Percentiles rank a stretch among this genome's conserved stretches.
Evolutionary conservation across 768 basidiomycete species (phyloP).

Genomic region (Podaxis pistillaris): DNA sequence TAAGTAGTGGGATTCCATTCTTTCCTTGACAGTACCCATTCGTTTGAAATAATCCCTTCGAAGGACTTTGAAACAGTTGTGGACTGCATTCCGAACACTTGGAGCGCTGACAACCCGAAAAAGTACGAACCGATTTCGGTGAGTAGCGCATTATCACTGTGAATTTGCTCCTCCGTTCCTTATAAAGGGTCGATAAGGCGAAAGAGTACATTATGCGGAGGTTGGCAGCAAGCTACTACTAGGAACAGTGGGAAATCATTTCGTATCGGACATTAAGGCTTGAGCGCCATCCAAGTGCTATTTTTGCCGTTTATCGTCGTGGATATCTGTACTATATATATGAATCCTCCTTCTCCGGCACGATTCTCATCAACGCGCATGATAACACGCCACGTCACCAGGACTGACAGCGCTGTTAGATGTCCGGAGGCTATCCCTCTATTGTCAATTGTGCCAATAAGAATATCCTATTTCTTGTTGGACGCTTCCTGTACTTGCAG

Average conservation of each 20-base stretch:
- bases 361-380: too few species aligned
- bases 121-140: conserved; percentile 48
- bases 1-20: conserved; percentile 17
- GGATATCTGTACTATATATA: too few species aligned
- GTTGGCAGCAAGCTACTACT: conserved; percentile 25
- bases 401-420: too few species aligned
- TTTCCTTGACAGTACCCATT: not conserved
- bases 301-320: too few species aligned
- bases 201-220: conserved; percentile 38
- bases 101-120: conserved; percentile 43
- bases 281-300: not conserved
- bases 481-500: too few species aligned
- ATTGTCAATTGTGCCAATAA: too few species aligned
- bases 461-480: too few species aligned
- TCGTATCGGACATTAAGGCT: not conserved
- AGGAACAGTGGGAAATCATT: not conserved
- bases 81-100: conserved; percentile 53
- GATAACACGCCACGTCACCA: too few species aligned
- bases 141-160: conserved; percentile 10
- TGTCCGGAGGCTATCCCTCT: too few species aligned
- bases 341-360: too few species aligned
- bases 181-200: conserved; percentile 20
- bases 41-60: conserved; percentile 16
- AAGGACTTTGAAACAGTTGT: conserved; percentile 42
- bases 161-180: not conserved